phyloP scores from a whole-genome alignment of 2,329 filamentous ascomycete species.

The Neopestalotiopsis sp. region DNA sequence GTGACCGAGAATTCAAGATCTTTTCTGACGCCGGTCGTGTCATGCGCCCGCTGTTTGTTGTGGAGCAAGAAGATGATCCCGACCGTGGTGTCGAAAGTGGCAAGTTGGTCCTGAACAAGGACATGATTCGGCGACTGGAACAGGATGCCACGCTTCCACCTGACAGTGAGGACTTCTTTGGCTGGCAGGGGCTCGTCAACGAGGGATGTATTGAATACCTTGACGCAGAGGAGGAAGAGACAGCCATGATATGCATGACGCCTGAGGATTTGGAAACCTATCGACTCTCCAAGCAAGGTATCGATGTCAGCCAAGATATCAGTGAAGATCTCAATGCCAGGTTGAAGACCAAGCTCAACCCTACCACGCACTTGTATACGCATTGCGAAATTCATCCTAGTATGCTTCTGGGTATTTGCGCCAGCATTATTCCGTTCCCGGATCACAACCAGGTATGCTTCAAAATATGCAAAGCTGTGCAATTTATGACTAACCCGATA shows the following conservation, averaged over 20 bases:
- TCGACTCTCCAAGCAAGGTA: constrained; percentile 71
- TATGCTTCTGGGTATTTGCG: constrained; percentile 98
- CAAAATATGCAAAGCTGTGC: not conserved
- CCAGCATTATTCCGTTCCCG: constrained; percentile 99
- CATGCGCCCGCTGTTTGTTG: constrained; percentile 90
- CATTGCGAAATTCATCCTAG: constrained; percentile 99
- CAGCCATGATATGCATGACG: constrained; percentile 99
- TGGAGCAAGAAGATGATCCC: constrained; percentile 83
- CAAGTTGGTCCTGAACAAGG: constrained; percentile 80
- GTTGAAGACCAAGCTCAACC: constrained; percentile 86
- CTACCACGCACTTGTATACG: constrained; percentile 89
- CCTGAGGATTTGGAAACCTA: constrained; percentile 90
- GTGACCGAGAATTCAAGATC: constrained; percentile 97
- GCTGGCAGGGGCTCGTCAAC: constrained; percentile 86
- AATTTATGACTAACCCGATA: constrained; percentile 36
- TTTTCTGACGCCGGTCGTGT: constrained; percentile 97
- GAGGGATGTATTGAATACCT: constrained; percentile 93
- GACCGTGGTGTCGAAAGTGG: constrained; percentile 67
- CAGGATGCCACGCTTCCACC: constrained; percentile 71
- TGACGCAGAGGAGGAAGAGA: constrained; percentile 98
- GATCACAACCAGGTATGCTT: constrained; percentile 86
- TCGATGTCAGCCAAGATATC: constrained; percentile 65
- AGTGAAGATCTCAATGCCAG: constrained; percentile 78
- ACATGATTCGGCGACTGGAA: constrained; percentile 78
- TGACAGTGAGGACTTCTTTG: constrained; percentile 69